phyloP scores from a whole-genome alignment of 352 stramenopile genomes.

The Pythium sp. region DNA sequence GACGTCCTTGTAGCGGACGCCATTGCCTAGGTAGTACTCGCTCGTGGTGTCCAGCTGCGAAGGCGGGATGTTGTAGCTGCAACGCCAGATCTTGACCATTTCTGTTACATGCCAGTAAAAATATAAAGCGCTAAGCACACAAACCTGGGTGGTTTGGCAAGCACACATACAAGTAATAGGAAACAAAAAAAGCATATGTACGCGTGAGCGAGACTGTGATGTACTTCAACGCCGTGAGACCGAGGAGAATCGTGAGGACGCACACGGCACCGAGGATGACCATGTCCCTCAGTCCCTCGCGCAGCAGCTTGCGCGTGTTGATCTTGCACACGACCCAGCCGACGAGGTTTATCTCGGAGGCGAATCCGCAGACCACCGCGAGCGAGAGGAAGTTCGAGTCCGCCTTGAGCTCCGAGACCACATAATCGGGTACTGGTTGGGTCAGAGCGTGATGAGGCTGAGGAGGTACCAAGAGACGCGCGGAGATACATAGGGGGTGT shows the following conservation, averaged over 20 bases:
- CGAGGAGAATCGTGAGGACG: constrained; percentile 86
- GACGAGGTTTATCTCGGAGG: constrained; percentile 70
- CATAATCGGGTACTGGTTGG: constrained; percentile 81
- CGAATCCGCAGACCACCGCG: constrained; percentile 60
- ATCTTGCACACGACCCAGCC: constrained; percentile 58
- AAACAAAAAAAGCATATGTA: constrained; percentile 28
- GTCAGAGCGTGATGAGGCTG: constrained; percentile 81
- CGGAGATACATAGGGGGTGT: constrained; percentile 1
- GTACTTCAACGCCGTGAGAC: constrained; percentile 89
- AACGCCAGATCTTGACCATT: constrained; percentile 94
- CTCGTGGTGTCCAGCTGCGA: too few species aligned
- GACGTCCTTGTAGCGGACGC: too few species aligned
- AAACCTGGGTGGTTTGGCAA: too few species aligned
- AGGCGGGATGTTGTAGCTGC: too few species aligned
- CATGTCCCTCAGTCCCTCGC: constrained; percentile 79
- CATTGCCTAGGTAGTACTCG: too few species aligned
- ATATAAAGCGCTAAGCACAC: neutral
- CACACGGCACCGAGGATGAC: constrained; percentile 75
- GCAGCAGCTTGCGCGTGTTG: constrained; percentile 43
- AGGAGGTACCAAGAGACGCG: constrained; percentile 60
- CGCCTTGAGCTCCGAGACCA: constrained; percentile 68
- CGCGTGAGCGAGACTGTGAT: constrained; percentile 90
- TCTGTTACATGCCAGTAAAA: constrained; percentile 37
- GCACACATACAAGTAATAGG: neutral
- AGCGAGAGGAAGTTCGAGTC: constrained; percentile 80